Percentiles rank a stretch among this genome's conserved stretches.
Evolutionary conservation across 805 yeast genomes (phyloP).

Genomic region (Starmerella bombicola): DNA sequence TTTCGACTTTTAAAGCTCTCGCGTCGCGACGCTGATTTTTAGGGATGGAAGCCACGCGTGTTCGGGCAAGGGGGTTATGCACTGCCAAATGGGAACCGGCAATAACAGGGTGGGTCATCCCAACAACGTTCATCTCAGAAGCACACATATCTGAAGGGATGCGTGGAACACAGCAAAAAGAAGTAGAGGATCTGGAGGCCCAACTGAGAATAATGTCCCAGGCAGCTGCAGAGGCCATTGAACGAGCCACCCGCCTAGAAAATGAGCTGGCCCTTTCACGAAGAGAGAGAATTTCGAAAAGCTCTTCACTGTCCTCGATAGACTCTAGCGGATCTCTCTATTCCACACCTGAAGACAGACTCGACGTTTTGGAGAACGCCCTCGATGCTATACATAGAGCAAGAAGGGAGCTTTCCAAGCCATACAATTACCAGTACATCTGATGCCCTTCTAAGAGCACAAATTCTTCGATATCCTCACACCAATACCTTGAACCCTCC

Average conservation of each 20-base stretch:
- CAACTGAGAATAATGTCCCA: constrained; percentile 22
- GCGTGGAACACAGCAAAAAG: constrained; percentile 5
- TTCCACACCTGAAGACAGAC: constrained; percentile 17
- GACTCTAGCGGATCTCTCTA: constrained; percentile 1
- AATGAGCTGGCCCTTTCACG: constrained; percentile 14
- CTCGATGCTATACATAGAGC: constrained; percentile 19
- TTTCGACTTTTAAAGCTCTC: too few species aligned
- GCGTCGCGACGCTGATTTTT: too few species aligned
- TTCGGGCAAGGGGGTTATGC: background rate
- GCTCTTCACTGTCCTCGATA: constrained; percentile 9
- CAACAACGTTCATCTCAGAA: background rate
- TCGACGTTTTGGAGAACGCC: constrained; percentile 19
- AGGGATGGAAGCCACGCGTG: too few species aligned
- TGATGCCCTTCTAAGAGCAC: too few species aligned
- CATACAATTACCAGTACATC: constrained; percentile 20
- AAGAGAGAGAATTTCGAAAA: constrained; percentile 4
- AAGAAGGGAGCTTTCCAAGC: constrained; percentile 20
- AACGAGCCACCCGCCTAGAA: constrained; percentile 23
- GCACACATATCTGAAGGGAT: background rate
- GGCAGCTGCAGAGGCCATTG: constrained; percentile 24
- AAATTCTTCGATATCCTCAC: too few species aligned
- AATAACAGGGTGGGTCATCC: too few species aligned
- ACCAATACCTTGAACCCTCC: too few species aligned
- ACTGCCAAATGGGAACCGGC: too few species aligned
- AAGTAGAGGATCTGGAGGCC: constrained; percentile 22